Evolutionary conservation across 2,329 filamentous ascomycete species (phyloP), one percentile per base, ranked within the genome.

Genomic region (Ophiostoma tasmaniense): DNA sequence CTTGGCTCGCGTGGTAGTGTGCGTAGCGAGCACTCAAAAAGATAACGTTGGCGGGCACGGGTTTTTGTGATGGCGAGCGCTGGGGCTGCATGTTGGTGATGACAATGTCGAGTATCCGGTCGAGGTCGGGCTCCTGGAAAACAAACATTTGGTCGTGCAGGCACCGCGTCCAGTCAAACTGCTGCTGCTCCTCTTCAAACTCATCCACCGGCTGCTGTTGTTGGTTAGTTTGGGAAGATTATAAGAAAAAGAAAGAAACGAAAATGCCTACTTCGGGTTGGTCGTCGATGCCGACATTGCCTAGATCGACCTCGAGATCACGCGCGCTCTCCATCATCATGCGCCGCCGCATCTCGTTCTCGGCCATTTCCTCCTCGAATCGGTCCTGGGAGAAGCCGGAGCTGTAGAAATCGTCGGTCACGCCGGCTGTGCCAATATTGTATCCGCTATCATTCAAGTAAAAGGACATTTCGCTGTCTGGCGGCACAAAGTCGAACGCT

Each of bases 251-350:
- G 13, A 22, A 22, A 28, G 14, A 39, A 13, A 59, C 33, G 5
- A 62, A 25, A 64, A 25, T 3, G 68, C 85, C 74, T 80, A 93
- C 92, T 83, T 98, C 95, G 67, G 93, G 92, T 75, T 96, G 90
- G 77, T 99, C 95, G 76, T 99, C 95, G 75, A 99, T 89, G 37
- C 95, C 95, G 69, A 99, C 87, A 74, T 97, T 99, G 14, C 94
- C 95, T 68, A 99, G 80, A 75, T 99, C 95, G 59, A 99, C 95
- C 78, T 99, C 95, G 45, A 99, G 83, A 77, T 99, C 97, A 73
- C 96, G 90, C 6, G 95, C 94, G 76, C 95, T 99, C 77, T 99
- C 95, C 87, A 96, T 95, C 94, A 98, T 97, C 93, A 99, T 97
- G 39, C 95, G 87, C 72, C 94, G 87, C 76, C 94, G 92, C 86